Evolutionary conservation across 1,139 yeast species (phyloP).

Genomic region (Sugiyamaella neomexicana): DNA sequence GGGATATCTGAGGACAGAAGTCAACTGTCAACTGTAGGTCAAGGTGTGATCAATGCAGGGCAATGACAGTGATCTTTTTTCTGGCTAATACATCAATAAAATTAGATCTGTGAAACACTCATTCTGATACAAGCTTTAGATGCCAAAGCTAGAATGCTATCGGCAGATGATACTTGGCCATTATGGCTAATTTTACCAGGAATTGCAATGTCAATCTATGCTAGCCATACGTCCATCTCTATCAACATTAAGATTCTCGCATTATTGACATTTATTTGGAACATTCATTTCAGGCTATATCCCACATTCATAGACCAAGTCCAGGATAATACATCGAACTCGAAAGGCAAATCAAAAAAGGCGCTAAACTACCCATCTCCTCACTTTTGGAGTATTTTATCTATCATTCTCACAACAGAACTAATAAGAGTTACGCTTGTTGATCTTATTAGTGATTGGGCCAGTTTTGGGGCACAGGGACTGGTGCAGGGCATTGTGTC

Average conservation of each 20-base stretch:
- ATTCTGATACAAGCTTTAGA: background rate
- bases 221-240: constrained; percentile 18
- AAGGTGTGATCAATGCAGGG: no score
- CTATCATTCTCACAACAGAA: constrained; percentile 2
- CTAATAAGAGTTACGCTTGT: constrained; percentile 11
- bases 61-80: no score
- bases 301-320: constrained; percentile 23
- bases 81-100: background rate
- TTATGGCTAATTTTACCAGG: constrained; percentile 20
- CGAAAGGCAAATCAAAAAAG: constrained; percentile 5
- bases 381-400: constrained; percentile 18
- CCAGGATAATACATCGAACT: background rate
- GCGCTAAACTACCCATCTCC: constrained; percentile 20
- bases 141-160: background rate
- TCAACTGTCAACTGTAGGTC: no score
- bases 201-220: constrained; percentile 6
- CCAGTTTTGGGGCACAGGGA: constrained; percentile 1
- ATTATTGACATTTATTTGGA: constrained; percentile 28
- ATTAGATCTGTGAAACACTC: background rate
- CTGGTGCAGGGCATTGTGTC: constrained; percentile 8
- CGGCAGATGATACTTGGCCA: constrained; percentile 25
- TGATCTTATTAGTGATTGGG: constrained; percentile 4
- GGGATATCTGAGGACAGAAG: no score
- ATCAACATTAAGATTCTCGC: constrained; percentile 27
- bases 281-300: constrained; percentile 25